Evolutionary conservation across 192 early-diverging fungal species (phyloP).

Genomic region (Geranomyces michiganensis): DNA sequence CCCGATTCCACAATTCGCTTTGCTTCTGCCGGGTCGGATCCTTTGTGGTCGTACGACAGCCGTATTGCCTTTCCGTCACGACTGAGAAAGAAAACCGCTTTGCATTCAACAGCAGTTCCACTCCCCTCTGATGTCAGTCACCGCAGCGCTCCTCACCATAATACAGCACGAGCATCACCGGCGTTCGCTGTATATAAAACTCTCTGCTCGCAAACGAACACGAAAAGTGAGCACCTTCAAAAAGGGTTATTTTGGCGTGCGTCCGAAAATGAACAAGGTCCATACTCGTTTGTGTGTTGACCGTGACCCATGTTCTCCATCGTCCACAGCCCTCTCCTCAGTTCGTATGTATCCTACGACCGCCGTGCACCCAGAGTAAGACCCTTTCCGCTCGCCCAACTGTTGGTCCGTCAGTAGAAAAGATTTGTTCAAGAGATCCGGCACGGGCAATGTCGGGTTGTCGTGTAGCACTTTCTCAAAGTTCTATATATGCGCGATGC

Average conservation of each 20-base stretch:
- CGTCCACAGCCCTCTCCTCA: conserved; percentile 44
- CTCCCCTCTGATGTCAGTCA: too few species aligned
- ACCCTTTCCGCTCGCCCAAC: conserved; percentile 74
- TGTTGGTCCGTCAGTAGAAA: conserved; percentile 84
- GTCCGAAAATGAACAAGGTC: not conserved
- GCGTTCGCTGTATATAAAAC: conserved; percentile 94
- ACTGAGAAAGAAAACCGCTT: conserved; percentile 40
- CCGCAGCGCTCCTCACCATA: too few species aligned
- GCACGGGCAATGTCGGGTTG: conserved; percentile 61
- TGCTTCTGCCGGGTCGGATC: conserved; percentile 86
- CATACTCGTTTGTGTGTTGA: conserved; percentile 1
- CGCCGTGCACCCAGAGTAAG: conserved; percentile 90
- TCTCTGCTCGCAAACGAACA: conserved; percentile 48
- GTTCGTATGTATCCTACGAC: conserved; percentile 74
- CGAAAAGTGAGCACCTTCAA: not conserved
- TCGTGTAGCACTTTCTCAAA: conserved; percentile 66
- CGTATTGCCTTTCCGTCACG: conserved; percentile 80
- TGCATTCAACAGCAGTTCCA: too few species aligned
- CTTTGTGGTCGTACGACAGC: conserved; percentile 98
- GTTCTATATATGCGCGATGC: too few species aligned
- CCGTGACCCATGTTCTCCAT: not conserved
- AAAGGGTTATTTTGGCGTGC: conserved; percentile 10
- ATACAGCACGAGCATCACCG: conserved; percentile 94
- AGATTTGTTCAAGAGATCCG: conserved; percentile 78
- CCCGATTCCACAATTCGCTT: conserved; percentile 90